These are phyloP conservation scores for Leccinum fuscescens DNA, from an alignment of 1,284 basidiomycete genomes.

Conservation along the genomic window DNA sequence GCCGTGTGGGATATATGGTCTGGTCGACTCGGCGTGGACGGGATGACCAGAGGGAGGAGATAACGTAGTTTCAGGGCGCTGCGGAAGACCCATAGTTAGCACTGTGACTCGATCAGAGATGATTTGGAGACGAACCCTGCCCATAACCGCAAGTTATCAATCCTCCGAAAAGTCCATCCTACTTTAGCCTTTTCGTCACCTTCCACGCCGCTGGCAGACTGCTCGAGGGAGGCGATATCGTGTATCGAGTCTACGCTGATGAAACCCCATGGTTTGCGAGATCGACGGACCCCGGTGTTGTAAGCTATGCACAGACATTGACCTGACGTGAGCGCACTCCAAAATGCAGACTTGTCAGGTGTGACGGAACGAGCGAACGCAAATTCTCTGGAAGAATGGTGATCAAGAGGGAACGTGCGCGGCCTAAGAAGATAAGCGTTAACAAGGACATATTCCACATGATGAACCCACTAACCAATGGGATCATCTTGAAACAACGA, in stretches of 20 bases:
- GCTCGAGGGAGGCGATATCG: constrained; percentile 67
- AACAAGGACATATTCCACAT: constrained; percentile 1
- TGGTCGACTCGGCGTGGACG: constrained; percentile 37
- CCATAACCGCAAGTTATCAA: constrained; percentile 81
- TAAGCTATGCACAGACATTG: constrained; percentile 55
- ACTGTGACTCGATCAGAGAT: not conserved
- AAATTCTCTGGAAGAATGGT: constrained; percentile 47
- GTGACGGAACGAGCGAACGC: constrained; percentile 44
- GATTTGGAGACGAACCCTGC: constrained; percentile 58
- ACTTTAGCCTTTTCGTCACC: constrained; percentile 39
- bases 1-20: constrained; percentile 28
- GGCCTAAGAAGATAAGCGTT: constrained; percentile 41
- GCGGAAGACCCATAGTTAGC: constrained; percentile 11
- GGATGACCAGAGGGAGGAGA: constrained; percentile 62
- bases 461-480: constrained; percentile 46
- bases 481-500: constrained; percentile 52
- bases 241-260: constrained; percentile 77
- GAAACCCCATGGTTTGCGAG: constrained; percentile 85
- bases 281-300: constrained; percentile 75
- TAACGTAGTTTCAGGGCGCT: constrained; percentile 83
- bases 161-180: constrained; percentile 79
- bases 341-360: constrained; percentile 42
- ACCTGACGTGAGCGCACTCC: constrained; percentile 69
- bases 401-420: constrained; percentile 54
- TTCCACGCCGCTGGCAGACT: constrained; percentile 36